These are phyloP conservation scores for Trypethelium eluteriae DNA, from an alignment of 495 filamentous ascomycete species.

Conservation along the genomic window DNA sequence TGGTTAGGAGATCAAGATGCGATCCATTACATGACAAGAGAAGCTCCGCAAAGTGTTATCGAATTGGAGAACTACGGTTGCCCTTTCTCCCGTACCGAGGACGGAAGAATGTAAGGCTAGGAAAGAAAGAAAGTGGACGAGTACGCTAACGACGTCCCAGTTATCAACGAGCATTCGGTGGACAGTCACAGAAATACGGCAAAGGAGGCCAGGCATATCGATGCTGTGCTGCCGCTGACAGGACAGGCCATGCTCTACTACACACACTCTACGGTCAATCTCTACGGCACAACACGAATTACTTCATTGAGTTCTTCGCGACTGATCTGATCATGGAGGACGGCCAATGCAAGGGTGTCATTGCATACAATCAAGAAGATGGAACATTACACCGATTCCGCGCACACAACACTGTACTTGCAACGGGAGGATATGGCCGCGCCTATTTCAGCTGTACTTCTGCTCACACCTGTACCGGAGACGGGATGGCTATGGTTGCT, in stretches of 20 bases:
- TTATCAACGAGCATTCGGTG: slow-evolving; percentile 97
- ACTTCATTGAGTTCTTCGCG: slow-evolving; percentile 99
- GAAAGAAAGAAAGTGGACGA: not conserved
- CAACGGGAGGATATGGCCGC: slow-evolving; percentile 94
- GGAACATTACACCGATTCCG: slow-evolving; percentile 94
- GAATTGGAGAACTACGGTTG: slow-evolving; percentile 97
- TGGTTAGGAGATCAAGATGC: slow-evolving; percentile 99
- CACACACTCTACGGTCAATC: slow-evolving; percentile 99
- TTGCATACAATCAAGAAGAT: slow-evolving; percentile 98
- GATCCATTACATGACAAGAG: slow-evolving; percentile 98
- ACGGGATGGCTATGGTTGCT: slow-evolving; percentile 98
- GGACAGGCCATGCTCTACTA: slow-evolving; percentile 93
- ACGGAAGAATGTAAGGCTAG: slow-evolving; percentile 68
- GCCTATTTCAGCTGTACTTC: slow-evolving; percentile 98
- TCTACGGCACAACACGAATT: slow-evolving; percentile 91
- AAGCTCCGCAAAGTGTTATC: slow-evolving; percentile 83
- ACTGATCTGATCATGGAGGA: slow-evolving; percentile 95
- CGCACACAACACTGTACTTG: slow-evolving; percentile 91
- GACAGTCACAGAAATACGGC: slow-evolving; percentile 87
- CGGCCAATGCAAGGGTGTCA: slow-evolving; percentile 89
- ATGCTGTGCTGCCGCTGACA: slow-evolving; percentile 89
- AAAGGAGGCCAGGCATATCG: slow-evolving; percentile 97
- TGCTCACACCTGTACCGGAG: slow-evolving; percentile 96
- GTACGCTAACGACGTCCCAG: slow-evolving; percentile 22
- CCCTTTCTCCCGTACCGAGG: slow-evolving; percentile 94